Evolutionary conservation across 768 basidiomycete genomes (phyloP), one percentile per base, ranked within the genome.

Genomic region (Rossbeevera mucosa): DNA sequence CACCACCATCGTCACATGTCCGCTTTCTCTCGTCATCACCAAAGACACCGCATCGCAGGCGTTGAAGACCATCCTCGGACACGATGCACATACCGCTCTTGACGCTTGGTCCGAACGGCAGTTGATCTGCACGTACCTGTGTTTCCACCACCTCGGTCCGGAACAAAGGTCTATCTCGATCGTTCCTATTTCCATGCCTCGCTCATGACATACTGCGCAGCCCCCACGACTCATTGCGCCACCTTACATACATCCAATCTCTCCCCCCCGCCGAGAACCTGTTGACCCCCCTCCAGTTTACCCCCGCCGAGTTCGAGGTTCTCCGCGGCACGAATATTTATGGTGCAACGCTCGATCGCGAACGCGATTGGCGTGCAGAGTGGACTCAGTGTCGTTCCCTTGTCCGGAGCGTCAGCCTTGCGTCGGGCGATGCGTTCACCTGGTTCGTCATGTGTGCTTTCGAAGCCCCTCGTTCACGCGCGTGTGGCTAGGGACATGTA

Each of bases 321-420:
- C 78, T 96, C 47, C 74, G 77, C 48, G 93, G 91, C 0, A 88
- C 88, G 3, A 94, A 94, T 65, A 63, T 98, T 3, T 82, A 82
- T 56, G 83, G 86, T 3, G 93, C 92, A 0, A 83, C 88, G 1
- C 48, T 76, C 12, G 87, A 93, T 55, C 80, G 91, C 1, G 67
- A 76, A 55, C 68, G 69, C 3, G 77, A 77, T 5, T 89, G 87
- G 86, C 70, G 71, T 49, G 56, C 59, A 0, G 90, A 94, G 63
- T 88, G 83, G 82, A 59, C 59, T 12, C 66, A 74, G 31, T 86
- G 91, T 58, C 73, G 54, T 7, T 58, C 58, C n/a, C 56, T 74
- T 31, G 62, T 84, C 41, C 58, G 66, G 3, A 54, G 53, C n/a
- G 57, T 64, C 8, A 69, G 76, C 44, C 48, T 57, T 2, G 61